Evolutionary conservation across 345 rosid species (phyloP).

Genomic region (Litchi chinensis): DNA sequence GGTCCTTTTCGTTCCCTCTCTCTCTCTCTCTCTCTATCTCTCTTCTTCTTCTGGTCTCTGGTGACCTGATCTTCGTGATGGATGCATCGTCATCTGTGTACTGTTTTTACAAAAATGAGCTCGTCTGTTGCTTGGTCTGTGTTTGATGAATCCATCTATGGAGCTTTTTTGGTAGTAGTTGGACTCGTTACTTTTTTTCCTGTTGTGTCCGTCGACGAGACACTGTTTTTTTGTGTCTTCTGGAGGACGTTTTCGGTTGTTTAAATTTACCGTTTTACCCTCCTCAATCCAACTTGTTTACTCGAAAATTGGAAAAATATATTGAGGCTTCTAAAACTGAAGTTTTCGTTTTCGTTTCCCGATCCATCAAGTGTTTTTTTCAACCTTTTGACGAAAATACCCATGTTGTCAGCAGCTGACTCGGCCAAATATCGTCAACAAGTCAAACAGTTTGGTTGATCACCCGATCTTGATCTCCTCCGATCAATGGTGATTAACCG

Average conservation of each 20-base stretch:
- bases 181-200: not conserved
- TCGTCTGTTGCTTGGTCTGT: not conserved
- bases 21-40: conserved; percentile 14
- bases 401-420: conserved; percentile 9
- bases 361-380: not conserved
- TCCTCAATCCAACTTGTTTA: not conserved
- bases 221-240: conserved; percentile 16
- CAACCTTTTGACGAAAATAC: not conserved
- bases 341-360: not conserved
- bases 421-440: conserved; percentile 13
- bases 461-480: conserved; percentile 11
- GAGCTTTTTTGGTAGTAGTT: not conserved
- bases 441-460: not conserved
- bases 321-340: conserved; percentile 5
- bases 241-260: not conserved
- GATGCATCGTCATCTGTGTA: conserved; percentile 3
- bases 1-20: conserved; percentile 35
- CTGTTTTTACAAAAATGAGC: conserved; percentile 24
- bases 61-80: conserved; percentile 24
- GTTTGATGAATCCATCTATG: not conserved
- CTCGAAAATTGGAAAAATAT: not conserved
- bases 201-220: conserved; percentile 21
- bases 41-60: not conserved
- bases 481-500: conserved; percentile 16
- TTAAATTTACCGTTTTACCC: conserved; percentile 18